Evolutionary conservation across 2,329 filamentous ascomycete species (phyloP).

Genomic region (Drechslerella coelobrocha): DNA sequence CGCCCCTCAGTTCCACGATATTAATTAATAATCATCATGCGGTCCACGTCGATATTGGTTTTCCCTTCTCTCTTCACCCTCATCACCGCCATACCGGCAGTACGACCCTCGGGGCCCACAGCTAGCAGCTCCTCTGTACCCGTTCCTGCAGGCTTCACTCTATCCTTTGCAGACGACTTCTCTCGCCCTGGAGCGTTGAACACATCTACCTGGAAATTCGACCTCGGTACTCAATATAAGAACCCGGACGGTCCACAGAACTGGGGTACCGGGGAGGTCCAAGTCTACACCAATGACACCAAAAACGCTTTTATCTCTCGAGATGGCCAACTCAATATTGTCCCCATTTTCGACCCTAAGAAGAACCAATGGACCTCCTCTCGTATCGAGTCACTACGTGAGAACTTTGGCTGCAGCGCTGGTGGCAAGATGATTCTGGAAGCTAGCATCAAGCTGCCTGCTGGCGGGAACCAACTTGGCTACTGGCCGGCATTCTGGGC

Average conservation of each 20-base stretch:
- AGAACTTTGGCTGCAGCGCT: conserved; percentile 56
- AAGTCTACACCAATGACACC: conserved; percentile 60
- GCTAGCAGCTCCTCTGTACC: conserved; percentile 3
- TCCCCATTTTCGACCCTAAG: conserved; percentile 54
- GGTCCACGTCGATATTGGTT: conserved; percentile 1
- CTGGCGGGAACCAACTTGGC: conserved; percentile 20
- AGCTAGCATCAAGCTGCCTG: conserved; percentile 57
- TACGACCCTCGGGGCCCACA: neutral
- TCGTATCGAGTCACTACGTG: conserved; percentile 24
- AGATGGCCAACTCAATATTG: conserved; percentile 58
- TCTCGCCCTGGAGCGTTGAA: conserved; percentile 56
- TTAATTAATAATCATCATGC: conserved; percentile 8
- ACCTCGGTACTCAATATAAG: conserved; percentile 61
- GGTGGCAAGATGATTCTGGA: conserved; percentile 59
- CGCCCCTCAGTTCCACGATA: neutral
- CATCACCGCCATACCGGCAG: neutral
- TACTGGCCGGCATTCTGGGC: conserved; percentile 63
- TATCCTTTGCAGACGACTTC: conserved; percentile 40
- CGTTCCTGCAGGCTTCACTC: conserved; percentile 11
- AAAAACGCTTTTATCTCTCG: conserved; percentile 60
- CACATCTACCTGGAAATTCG: conserved; percentile 59
- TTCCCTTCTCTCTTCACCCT: conserved; percentile 13
- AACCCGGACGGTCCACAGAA: conserved; percentile 60
- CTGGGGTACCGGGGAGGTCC: conserved; percentile 63
- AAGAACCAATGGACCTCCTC: conserved; percentile 24